Evolutionary conservation across 192 early-diverging fungal genomes (phyloP).

Genomic region (Backusella westeae): DNA sequence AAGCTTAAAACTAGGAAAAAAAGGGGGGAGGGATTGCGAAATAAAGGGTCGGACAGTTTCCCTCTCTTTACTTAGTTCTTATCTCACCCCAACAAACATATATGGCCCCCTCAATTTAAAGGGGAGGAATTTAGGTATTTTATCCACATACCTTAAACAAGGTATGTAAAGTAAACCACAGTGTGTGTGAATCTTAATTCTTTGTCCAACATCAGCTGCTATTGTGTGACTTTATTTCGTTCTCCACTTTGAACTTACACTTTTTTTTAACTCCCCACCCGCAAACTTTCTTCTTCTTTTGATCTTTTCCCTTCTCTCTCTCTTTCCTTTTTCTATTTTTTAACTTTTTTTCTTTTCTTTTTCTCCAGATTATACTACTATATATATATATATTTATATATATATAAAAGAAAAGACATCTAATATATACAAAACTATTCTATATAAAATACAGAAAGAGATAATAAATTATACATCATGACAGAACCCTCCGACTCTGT

Average conservation of each 20-base stretch:
- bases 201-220: constrained; percentile 9
- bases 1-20: constrained; percentile 4
- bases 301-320: background rate
- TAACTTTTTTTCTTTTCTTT: background rate
- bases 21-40: background rate
- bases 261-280: background rate
- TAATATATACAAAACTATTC: background rate
- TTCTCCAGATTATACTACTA: background rate
- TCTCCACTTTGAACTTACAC: constrained; percentile 1
- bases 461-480: background rate
- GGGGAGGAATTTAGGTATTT: constrained; percentile 2
- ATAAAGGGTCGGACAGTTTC: constrained; percentile 4
- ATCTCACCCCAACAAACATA: background rate
- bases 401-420: background rate
- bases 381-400: background rate
- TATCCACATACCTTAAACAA: background rate
- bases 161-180: constrained; percentile 3
- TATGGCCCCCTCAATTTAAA: background rate
- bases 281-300: background rate
- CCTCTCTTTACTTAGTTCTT: background rate
- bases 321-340: background rate
- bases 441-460: background rate
- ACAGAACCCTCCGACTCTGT: constrained; percentile 1
- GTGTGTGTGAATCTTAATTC: constrained; percentile 6
- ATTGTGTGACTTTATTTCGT: constrained; percentile 7